Conservation (phyloP, 2,329 filamentous ascomycete species). For the Fusarium graminum region DNA sequence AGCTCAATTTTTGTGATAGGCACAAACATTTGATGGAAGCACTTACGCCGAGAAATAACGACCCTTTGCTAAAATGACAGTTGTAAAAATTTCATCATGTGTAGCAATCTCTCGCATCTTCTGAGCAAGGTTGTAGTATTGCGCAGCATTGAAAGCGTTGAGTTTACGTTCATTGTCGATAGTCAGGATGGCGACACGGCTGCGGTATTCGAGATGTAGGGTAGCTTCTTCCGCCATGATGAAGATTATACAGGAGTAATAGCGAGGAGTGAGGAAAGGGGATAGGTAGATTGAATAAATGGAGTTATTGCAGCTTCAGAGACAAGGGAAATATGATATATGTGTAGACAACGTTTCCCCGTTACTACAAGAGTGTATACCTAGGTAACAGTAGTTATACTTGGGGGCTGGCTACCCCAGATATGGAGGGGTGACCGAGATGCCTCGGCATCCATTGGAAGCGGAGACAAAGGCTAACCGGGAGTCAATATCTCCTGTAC, state of each 20-base stretch:
- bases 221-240: constrained; percentile 45
- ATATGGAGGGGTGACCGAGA: constrained; percentile 35
- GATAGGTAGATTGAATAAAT: background rate
- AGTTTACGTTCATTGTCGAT: constrained; percentile 89
- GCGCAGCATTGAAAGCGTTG: constrained; percentile 78
- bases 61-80: constrained; percentile 86
- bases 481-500: background rate
- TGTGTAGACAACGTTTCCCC: background rate
- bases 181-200: constrained; percentile 77
- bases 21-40: background rate
- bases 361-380: constrained; percentile 15
- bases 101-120: constrained; percentile 81
- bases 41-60: constrained; percentile 87
- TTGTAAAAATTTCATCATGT: constrained; percentile 85
- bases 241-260: background rate
- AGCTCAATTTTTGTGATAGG: background rate
- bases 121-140: constrained; percentile 83
- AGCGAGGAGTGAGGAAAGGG: no score
- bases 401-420: constrained; percentile 23
- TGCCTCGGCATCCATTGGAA: constrained; percentile 22
- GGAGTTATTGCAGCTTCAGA: background rate
- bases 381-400: constrained; percentile 18
- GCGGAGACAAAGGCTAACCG: constrained; percentile 9
- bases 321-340: background rate
- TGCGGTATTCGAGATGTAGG: constrained; percentile 57